phyloP scores from a whole-genome alignment of 2,329 filamentous ascomycete species.

The Coleophoma cylindrospora region DNA sequence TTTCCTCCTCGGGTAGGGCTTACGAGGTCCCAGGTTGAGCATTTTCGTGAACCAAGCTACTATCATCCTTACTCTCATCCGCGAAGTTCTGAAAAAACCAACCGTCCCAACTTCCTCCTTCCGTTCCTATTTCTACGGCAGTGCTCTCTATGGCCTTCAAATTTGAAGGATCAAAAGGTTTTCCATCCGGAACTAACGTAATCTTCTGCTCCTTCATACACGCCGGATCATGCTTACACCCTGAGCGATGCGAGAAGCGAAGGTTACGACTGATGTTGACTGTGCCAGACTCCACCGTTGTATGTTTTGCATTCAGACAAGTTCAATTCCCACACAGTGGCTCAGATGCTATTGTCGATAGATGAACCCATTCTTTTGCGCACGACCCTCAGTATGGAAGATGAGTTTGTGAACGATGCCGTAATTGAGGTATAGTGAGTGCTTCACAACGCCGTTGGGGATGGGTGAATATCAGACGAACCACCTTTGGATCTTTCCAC shows the following conservation, averaged over 20 bases:
- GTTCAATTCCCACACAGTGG: conserved; percentile 29
- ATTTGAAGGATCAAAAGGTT: background rate
- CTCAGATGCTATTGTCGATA: conserved; percentile 22
- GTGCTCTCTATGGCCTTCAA: no score
- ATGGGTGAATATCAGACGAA: conserved; percentile 9
- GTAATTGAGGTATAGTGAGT: conserved; percentile 17
- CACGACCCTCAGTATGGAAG: conserved; percentile 12
- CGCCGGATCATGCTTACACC: conserved; percentile 17
- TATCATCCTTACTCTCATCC: no score
- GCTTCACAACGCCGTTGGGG: conserved; percentile 3
- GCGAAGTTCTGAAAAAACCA: no score
- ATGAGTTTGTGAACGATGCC: conserved; percentile 20
- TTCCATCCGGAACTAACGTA: conserved; percentile 13
- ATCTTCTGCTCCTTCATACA: conserved; percentile 22
- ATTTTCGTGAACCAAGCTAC: no score
- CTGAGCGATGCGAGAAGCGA: conserved; percentile 20
- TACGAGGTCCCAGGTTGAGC: no score
- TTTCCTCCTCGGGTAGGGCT: no score
- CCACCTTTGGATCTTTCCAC: conserved; percentile 11
- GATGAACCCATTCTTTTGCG: conserved; percentile 22
- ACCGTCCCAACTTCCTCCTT: no score
- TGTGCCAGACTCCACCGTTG: conserved; percentile 18
- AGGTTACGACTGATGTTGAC: conserved; percentile 21
- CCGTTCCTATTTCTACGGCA: no score
- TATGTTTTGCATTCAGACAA: conserved; percentile 23